Evolutionary conservation across 1,139 yeast species (phyloP), one percentile per base, ranked within the genome.

Genomic region (Kazachstania sp.): DNA sequence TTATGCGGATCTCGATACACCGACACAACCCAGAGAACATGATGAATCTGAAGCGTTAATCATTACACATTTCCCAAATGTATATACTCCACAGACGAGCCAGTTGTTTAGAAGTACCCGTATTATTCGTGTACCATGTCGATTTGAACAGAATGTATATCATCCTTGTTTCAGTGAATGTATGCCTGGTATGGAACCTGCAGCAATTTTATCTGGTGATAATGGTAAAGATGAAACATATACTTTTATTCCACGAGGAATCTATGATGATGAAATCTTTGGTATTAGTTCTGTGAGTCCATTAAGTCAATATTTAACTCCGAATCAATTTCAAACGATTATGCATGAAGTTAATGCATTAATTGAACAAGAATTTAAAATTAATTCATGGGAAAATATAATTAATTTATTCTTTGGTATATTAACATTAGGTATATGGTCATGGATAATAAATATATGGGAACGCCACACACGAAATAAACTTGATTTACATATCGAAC

Each of bases 101-200:
- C 42, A 48, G 0, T 54, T 52, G 18, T 72, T 62, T 53, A 44
- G 54, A 7, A 51, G 56, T 7, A 78, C 86, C 0, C 66, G 94
- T 49, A 71, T 84, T 8, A 79, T 84, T 1, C 61, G 92, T 45
- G 71, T 85, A 3, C 90, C 90, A 29, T 59, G 90, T 53, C 51
- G 71, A 7, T 79, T 68, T 47, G 69, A 38, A 28, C 50, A 41
- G 43, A 47, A 71, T 65, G 37, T 56, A 11, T 44, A 53, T 34
- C 68, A 72, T 15, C 90, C 92, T 1, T 79, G 73, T 56, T 84
- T 83, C 58, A 79, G 86, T 11, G 63, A 65, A 1, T 63, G 56
- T 23, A 60, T 72, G 2, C 94, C 90, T 0, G 94, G 95, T 0
- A 54, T 51, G 2, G 94, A 84, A 57, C 79, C 83, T 1, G 90